Evolutionary conservation across 2,329 filamentous ascomycete species (phyloP).

Genomic region (Fusarium buxicola): DNA sequence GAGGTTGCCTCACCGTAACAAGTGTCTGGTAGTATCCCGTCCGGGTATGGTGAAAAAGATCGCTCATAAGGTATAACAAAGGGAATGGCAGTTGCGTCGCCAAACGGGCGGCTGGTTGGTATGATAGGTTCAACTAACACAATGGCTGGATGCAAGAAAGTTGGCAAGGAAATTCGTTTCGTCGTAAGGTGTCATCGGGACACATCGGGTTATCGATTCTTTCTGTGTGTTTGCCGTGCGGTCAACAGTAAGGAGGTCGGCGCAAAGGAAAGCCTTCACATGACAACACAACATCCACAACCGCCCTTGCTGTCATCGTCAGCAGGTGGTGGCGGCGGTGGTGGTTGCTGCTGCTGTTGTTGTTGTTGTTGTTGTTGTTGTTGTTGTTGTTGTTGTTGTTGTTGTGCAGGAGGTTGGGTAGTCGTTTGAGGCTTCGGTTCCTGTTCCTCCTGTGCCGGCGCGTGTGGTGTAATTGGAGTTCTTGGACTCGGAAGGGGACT

Average conservation of each 20-base stretch:
- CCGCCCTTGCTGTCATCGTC: slow-evolving; percentile 55
- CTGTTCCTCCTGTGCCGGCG: slow-evolving; percentile 39
- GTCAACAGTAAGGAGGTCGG: neutral
- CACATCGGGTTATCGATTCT: slow-evolving; percentile 28
- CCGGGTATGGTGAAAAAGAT: slow-evolving; percentile 28
- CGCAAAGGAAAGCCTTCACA: slow-evolving; percentile 50
- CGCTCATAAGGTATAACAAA: slow-evolving; percentile 42
- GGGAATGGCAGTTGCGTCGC: slow-evolving; percentile 45
- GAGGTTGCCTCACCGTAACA: slow-evolving; percentile 26
- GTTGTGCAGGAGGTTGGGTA: slow-evolving; percentile 26
- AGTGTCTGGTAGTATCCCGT: slow-evolving; percentile 29
- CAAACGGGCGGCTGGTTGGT: slow-evolving; percentile 43
- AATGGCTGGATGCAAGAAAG: slow-evolving; percentile 46
- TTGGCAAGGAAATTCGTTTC: slow-evolving; percentile 48
- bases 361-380: slow-evolving; percentile 25
- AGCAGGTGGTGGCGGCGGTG: slow-evolving; percentile 33
- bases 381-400: slow-evolving; percentile 13
- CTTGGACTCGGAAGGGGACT: slow-evolving; percentile 59
- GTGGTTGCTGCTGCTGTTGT: slow-evolving; percentile 9
- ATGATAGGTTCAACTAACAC: slow-evolving; percentile 45
- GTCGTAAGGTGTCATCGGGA: slow-evolving; percentile 44
- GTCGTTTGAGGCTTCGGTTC: slow-evolving; percentile 22
- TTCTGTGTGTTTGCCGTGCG: slow-evolving; percentile 19
- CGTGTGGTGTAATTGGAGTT: slow-evolving; percentile 51
- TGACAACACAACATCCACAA: slow-evolving; percentile 65